phyloP scores from a whole-genome alignment of 2,329 filamentous ascomycete species.

The Colletotrichum theobromicola region DNA sequence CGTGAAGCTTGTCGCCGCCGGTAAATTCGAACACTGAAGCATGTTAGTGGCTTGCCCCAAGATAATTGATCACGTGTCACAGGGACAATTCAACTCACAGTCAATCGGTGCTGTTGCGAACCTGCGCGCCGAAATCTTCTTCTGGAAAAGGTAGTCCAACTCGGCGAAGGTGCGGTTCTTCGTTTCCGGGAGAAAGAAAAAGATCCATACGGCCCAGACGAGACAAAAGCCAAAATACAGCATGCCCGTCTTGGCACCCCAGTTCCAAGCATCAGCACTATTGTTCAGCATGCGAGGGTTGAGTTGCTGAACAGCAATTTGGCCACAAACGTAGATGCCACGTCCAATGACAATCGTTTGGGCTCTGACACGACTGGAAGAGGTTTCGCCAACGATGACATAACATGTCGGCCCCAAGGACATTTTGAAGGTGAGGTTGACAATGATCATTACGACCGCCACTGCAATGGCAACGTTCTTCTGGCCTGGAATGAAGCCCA shows the following conservation, averaged over 20 bases:
- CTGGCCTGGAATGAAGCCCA: slow-evolving; percentile 33
- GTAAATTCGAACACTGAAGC: not conserved
- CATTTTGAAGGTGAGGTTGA: slow-evolving; percentile 46
- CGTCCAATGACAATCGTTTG: slow-evolving; percentile 51
- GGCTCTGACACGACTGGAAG: slow-evolving; percentile 46
- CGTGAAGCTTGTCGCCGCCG: not conserved
- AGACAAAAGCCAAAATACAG: slow-evolving; percentile 44
- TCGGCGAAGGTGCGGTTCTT: slow-evolving; percentile 50
- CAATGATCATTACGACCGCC: slow-evolving; percentile 42
- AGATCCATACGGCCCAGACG: slow-evolving; percentile 46
- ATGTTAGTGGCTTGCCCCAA: not conserved
- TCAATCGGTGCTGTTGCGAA: slow-evolving; percentile 33
- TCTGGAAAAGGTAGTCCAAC: slow-evolving; percentile 53
- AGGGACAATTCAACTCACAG: slow-evolving; percentile 24
- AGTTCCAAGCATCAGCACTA: slow-evolving; percentile 31
- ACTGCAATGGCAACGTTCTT: slow-evolving; percentile 33
- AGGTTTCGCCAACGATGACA: slow-evolving; percentile 48
- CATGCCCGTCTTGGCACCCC: slow-evolving; percentile 43
- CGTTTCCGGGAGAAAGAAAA: slow-evolving; percentile 50
- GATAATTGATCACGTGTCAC: not conserved
- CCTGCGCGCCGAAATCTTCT: slow-evolving; percentile 35
- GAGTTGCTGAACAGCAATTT: slow-evolving; percentile 42
- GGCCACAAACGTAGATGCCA: slow-evolving; percentile 46
- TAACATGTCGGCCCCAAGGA: slow-evolving; percentile 50
- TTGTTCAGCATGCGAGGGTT: slow-evolving; percentile 41